Conservation (phyloP, 2,329 filamentous ascomycete species). For the Hortaea sp. region DNA sequence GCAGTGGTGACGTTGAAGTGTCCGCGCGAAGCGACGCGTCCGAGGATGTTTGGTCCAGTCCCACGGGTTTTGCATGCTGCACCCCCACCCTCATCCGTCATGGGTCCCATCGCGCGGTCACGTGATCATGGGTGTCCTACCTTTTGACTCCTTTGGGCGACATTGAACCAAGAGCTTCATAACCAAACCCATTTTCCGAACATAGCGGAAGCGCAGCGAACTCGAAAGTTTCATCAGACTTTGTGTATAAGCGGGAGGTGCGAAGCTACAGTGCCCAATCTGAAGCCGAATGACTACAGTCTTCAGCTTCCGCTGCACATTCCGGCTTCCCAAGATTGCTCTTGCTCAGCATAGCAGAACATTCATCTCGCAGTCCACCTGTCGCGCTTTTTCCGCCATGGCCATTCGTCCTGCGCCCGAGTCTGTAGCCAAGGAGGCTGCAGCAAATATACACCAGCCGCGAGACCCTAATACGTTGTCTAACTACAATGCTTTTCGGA, state of each 20-base stretch:
- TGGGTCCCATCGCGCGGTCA: background rate
- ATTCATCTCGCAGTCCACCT: too few relatives aligned
- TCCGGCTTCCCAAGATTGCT: background rate
- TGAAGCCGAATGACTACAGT: background rate
- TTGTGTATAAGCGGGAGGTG: too few relatives aligned
- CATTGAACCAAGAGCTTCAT: too few relatives aligned
- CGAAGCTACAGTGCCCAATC: background rate
- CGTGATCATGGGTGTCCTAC: background rate
- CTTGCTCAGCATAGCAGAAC: too few relatives aligned
- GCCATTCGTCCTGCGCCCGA: constrained; percentile 17
- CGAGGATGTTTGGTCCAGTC: background rate
- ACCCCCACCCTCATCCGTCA: background rate
- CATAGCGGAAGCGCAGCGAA: too few relatives aligned
- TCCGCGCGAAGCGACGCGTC: background rate
- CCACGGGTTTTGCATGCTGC: background rate
- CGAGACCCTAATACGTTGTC: constrained; percentile 77
- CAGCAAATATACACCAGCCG: constrained; percentile 22
- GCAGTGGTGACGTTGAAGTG: background rate
- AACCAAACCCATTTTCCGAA: too few relatives aligned
- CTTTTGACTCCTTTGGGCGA: background rate
- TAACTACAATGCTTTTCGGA: constrained; percentile 84
- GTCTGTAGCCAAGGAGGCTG: constrained; percentile 16
- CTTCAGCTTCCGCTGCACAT: background rate
- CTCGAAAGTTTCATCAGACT: too few relatives aligned
- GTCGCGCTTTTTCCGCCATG: constrained; percentile 11